Evolutionary conservation across 2,329 filamentous ascomycete genomes (phyloP).

Genomic region (Penicillium sp.): DNA sequence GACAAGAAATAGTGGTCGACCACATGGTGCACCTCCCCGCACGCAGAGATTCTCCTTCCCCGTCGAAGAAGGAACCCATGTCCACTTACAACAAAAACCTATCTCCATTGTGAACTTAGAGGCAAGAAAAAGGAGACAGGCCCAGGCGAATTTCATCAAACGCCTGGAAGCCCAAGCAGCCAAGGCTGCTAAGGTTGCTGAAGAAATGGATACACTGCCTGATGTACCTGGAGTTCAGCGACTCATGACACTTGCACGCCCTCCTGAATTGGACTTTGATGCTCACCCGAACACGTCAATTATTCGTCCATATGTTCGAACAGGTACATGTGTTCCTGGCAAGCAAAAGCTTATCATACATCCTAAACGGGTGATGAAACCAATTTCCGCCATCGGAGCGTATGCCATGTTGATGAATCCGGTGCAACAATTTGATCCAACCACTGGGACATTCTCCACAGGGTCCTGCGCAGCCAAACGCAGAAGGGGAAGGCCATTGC

Average conservation of each 20-base stretch:
- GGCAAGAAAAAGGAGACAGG: conserved; percentile 23
- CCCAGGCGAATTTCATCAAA: conserved; percentile 28
- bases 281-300: conserved; percentile 27
- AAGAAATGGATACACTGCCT: background rate
- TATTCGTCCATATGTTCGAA: conserved; percentile 17
- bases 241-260: conserved; percentile 31
- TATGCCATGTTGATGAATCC: conserved; percentile 41
- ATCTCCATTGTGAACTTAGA: conserved; percentile 30
- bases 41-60: conserved; percentile 23
- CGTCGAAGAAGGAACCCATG: conserved; percentile 33
- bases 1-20: conserved; percentile 27
- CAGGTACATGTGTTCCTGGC: background rate
- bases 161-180: conserved; percentile 17
- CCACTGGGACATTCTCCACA: conserved; percentile 49
- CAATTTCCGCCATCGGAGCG: conserved; percentile 27
- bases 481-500: conserved; percentile 11
- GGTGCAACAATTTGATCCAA: conserved; percentile 38
- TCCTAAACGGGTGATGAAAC: conserved; percentile 20
- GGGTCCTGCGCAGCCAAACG: conserved; percentile 25
- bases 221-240: conserved; percentile 15
- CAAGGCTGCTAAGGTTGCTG: background rate
- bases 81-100: conserved; percentile 39
- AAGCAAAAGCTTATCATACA: background rate
- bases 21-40: conserved; percentile 7
- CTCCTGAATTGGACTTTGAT: conserved; percentile 12